Evolutionary conservation across 2,329 filamentous ascomycete species (phyloP).

Genomic region (Calonectria henricotiae): DNA sequence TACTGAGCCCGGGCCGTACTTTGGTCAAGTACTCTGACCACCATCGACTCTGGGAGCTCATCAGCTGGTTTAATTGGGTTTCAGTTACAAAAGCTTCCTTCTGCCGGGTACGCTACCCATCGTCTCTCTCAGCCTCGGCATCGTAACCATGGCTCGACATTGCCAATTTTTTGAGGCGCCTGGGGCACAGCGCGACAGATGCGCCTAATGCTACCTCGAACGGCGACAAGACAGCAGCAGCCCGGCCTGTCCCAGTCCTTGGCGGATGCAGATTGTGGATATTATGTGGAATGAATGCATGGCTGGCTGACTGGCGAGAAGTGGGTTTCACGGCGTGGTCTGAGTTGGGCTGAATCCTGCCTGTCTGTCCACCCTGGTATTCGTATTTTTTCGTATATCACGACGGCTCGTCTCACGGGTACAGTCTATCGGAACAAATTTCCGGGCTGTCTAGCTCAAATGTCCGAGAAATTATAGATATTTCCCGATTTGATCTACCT

Average conservation of each 20-base stretch:
- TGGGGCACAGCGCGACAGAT: conserved; percentile 8
- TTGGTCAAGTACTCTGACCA: conserved; percentile 25
- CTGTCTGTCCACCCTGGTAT: neutral
- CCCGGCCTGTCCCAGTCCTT: neutral
- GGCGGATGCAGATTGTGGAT: neutral
- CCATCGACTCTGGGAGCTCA: neutral
- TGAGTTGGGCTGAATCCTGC: conserved; percentile 2
- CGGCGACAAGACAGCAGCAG: neutral
- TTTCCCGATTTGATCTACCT: neutral
- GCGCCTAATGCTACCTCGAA: neutral
- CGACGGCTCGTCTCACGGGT: neutral
- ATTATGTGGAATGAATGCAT: conserved; percentile 5
- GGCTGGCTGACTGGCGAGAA: conserved; percentile 11
- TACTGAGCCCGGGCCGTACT: neutral
- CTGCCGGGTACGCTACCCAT: conserved; percentile 5
- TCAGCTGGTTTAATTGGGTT: neutral
- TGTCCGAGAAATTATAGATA: no score
- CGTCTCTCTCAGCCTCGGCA: neutral
- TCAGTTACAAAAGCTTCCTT: neutral
- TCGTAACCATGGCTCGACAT: conserved; percentile 35
- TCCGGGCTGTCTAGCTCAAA: neutral
- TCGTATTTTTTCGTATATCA: conserved; percentile 1
- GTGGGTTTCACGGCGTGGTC: neutral
- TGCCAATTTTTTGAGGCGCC: conserved; percentile 23
- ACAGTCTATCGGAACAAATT: no score